These are phyloP conservation scores for Psilocybe cubensis DNA, from an alignment of 768 basidiomycete genomes.

Conservation along the genomic window DNA sequence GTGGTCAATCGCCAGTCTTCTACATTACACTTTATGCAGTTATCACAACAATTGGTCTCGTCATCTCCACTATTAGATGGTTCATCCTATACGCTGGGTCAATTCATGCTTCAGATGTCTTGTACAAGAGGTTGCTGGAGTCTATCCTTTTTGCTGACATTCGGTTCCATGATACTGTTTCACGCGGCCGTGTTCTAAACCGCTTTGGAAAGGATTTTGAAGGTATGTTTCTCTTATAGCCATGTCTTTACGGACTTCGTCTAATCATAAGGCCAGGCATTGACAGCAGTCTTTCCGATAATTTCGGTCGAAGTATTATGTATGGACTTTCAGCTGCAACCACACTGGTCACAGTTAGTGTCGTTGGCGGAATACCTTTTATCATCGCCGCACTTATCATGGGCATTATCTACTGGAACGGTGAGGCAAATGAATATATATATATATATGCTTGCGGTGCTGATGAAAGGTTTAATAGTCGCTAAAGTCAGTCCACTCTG, in stretches of 20 bases:
- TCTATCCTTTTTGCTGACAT: slow-evolving; percentile 85
- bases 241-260: slow-evolving; percentile 31
- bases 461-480: slow-evolving; percentile 25
- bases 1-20: slow-evolving; percentile 50
- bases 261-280: slow-evolving; percentile 50
- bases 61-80: slow-evolving; percentile 56
- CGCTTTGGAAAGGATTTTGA: slow-evolving; percentile 89
- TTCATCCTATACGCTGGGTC: slow-evolving; percentile 49
- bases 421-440: slow-evolving; percentile 37
- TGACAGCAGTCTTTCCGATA: slow-evolving; percentile 82
- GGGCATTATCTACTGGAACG: slow-evolving; percentile 70
- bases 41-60: slow-evolving; percentile 42
- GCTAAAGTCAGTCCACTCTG: slow-evolving; percentile 34
- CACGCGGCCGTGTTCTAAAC: slow-evolving; percentile 80
- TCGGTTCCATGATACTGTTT: slow-evolving; percentile 89
- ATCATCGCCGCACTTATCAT: slow-evolving; percentile 58
- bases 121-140: slow-evolving; percentile 77
- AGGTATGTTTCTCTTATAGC: slow-evolving; percentile 41
- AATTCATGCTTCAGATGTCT: slow-evolving; percentile 55
- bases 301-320: slow-evolving; percentile 80
- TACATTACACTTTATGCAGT: slow-evolving; percentile 76
- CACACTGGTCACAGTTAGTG: slow-evolving; percentile 65
- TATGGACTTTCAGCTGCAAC: slow-evolving; percentile 74
- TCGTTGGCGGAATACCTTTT: slow-evolving; percentile 82
- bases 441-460: not conserved